Percentiles rank a stretch among this genome's conserved stretches.
Conservation (phyloP, 129 eudicot species). For the Flaveria robusta region DNA sequence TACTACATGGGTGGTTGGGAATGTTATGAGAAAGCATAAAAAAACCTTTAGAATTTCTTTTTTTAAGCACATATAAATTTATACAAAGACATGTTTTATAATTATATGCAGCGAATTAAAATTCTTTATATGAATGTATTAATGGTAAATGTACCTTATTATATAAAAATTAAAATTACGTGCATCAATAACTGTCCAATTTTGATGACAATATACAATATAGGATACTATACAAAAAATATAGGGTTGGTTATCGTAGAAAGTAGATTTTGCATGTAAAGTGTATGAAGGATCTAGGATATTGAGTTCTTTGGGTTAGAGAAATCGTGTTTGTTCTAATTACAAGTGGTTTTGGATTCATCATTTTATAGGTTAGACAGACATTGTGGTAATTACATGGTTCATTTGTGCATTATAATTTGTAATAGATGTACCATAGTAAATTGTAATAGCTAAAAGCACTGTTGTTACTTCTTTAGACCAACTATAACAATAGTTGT, state of each 20-base stretch:
- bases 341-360: too few species aligned
- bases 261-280: neutral
- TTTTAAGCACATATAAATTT: neutral
- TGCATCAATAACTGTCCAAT: neutral
- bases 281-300: neutral
- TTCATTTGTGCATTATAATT: too few species aligned
- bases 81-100: neutral
- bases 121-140: neutral
- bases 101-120: neutral
- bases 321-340: too few species aligned
- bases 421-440: too few species aligned
- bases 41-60: neutral
- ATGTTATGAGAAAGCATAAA: slow-evolving; percentile 19
- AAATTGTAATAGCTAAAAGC: neutral
- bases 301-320: too few species aligned
- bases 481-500: too few species aligned
- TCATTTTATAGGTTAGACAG: too few species aligned
- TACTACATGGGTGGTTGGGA: slow-evolving; percentile 33
- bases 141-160: neutral
- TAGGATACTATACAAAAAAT: too few species aligned
- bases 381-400: too few species aligned
- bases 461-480: too few species aligned
- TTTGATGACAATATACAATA: neutral
- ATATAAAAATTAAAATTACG: too few species aligned
- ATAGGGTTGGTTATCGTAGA: too few species aligned